Conservation (phyloP, 192 early-diverging fungal species). For the Gamsiella multidivaricata region DNA sequence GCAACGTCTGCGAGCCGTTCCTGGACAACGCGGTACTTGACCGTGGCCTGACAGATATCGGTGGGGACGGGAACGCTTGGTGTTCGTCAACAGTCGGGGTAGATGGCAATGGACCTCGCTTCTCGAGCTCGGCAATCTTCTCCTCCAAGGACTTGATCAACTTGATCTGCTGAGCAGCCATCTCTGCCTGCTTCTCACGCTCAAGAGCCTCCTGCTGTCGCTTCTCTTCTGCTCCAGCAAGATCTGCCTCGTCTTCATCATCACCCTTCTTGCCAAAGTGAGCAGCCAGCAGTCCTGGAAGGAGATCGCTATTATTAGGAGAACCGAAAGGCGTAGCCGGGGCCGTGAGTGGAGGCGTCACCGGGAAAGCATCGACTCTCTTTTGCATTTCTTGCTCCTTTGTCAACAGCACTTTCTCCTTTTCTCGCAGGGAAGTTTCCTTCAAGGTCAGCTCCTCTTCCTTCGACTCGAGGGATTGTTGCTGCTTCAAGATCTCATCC, state of each 20-base stretch:
- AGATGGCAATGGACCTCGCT: slow-evolving; percentile 1
- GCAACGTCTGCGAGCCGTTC: slow-evolving; percentile 22
- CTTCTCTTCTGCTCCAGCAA: background rate
- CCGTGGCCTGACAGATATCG: slow-evolving; percentile 16
- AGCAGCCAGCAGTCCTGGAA: slow-evolving; percentile 30
- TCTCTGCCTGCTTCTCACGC: slow-evolving; percentile 27
- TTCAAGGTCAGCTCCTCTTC: slow-evolving; percentile 28
- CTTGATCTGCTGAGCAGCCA: slow-evolving; percentile 31
- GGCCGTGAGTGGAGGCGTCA: slow-evolving; percentile 28
- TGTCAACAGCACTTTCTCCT: slow-evolving; percentile 10
- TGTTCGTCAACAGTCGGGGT: slow-evolving; percentile 2
- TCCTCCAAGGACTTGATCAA: slow-evolving; percentile 46
- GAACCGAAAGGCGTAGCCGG: slow-evolving; percentile 48
- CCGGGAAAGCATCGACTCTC: slow-evolving; percentile 12
- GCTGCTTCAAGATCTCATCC: slow-evolving; percentile 14
- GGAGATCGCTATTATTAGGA: slow-evolving; percentile 23
- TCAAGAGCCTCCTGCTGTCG: slow-evolving; percentile 1
- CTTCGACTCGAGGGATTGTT: slow-evolving; percentile 27
- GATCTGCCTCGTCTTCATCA: background rate
- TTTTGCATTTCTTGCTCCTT: slow-evolving; percentile 33
- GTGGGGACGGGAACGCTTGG: slow-evolving; percentile 37
- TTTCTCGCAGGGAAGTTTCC: slow-evolving; percentile 29
- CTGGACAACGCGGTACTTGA: slow-evolving; percentile 6
- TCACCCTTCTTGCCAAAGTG: slow-evolving; percentile 5
- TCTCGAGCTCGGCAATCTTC: slow-evolving; percentile 49